These are phyloP conservation scores for Stephania japonica DNA, from an alignment of 164 flowering plant genomes.

Conservation along the genomic window DNA sequence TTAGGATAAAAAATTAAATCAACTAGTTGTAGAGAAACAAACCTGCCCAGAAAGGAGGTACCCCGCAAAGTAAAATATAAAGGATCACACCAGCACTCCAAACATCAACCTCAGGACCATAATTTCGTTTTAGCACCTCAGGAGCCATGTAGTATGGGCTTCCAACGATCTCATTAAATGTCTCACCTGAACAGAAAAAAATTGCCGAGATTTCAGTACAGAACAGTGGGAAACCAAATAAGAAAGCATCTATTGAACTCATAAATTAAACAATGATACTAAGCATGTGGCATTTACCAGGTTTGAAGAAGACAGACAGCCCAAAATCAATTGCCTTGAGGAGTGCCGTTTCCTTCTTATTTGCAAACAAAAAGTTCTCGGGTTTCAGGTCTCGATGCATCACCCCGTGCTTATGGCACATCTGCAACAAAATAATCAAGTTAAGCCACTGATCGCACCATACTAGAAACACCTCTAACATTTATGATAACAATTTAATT, in stretches of 20 bases:
- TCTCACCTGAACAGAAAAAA: slow-evolving; percentile 49
- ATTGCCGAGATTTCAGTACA: not conserved
- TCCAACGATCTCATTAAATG: slow-evolving; percentile 81
- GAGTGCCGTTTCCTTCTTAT: slow-evolving; percentile 78
- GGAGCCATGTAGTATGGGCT: slow-evolving; percentile 99
- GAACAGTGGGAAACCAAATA: not conserved
- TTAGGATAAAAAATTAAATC: not conserved
- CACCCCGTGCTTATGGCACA: slow-evolving; percentile 91
- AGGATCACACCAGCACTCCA: slow-evolving; percentile 97
- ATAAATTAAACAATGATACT: not conserved
- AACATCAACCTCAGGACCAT: slow-evolving; percentile 86
- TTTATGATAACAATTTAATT: not conserved
- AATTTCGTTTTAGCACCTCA: slow-evolving; percentile 79
- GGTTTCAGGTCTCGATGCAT: slow-evolving; percentile 97
- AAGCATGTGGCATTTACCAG: slow-evolving; percentile 40
- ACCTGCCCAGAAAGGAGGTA: slow-evolving; percentile 99
- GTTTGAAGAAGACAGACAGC: slow-evolving; percentile 76
- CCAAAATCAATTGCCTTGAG: slow-evolving; percentile 93
- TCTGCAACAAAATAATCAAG: slow-evolving; percentile 32
- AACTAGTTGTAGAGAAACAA: slow-evolving; percentile 13
- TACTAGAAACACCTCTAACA: not conserved
- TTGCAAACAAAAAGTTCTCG: slow-evolving; percentile 83
- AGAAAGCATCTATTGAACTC: not conserved
- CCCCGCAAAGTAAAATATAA: slow-evolving; percentile 85
- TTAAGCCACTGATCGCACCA: not conserved